Evolutionary conservation across 768 basidiomycete genomes (phyloP), one percentile per base, ranked within the genome.

Genomic region (Boletus tomentosulus): DNA sequence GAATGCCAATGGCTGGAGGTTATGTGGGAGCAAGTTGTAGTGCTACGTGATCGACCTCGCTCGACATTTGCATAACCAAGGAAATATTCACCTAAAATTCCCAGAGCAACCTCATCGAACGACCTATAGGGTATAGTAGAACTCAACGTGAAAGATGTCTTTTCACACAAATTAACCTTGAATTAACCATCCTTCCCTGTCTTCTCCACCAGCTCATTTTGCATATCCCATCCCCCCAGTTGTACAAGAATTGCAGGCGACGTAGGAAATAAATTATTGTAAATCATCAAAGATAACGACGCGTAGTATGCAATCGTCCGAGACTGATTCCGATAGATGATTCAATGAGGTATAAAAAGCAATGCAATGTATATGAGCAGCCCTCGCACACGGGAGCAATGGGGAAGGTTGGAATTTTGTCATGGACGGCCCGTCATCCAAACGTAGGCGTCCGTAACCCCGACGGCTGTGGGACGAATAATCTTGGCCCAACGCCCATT

Each of bases 381-480:
- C 42, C 11, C 42, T 27, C 42, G 13, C 25, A 43, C 42, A 15
- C 9, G 6, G 10, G 25, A 25, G 42, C 6, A 43, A 41, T 5
- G 2, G 10, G 42, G 43, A 19, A 9, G 34, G 13, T 8, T 24
- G 34, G 19, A 25, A 34, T 16, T 34, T 25, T 25, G 7, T 34
- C 46, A 19, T 33, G n/a, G 19, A 33, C 11, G 16, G n/a, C 10
- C 24, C 10, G 4, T 64, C 53, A 66, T 12, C 54, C 65, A 54
- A 67, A 65, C 48, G 55, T 58, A 4, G 66, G 64, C 25, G 58
- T 64, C 45, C 66, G 60, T 35, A 67, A 33, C 9, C 64, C 66
- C 42, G 66, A 67, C 16, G 57, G 62, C 28, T 67, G 66, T 13
- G 66, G 59, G 1, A 66, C 55, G 27, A 64, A 67, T 28, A 62